Evolutionary conservation across 805 yeast species (phyloP).

Genomic region (Cyberlindnera misumaiensis): DNA sequence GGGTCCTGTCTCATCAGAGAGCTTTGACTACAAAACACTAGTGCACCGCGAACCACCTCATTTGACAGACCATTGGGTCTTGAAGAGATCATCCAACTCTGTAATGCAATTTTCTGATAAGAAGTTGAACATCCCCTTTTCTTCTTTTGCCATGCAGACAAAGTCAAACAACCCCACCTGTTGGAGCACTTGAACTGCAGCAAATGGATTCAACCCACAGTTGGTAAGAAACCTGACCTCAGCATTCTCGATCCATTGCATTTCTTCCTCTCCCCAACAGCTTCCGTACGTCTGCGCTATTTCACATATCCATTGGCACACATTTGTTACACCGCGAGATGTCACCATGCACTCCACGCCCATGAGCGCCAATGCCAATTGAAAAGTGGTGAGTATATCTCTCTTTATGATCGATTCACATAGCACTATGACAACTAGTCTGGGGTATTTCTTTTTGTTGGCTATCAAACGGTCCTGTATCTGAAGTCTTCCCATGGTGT

Average conservation of each 20-base stretch:
- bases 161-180: slow-evolving; percentile 5
- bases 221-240: slow-evolving; percentile 5
- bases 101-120: neutral
- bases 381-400: slow-evolving; percentile 10
- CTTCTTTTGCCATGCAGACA: slow-evolving; percentile 2
- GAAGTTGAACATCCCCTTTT: slow-evolving; percentile 1
- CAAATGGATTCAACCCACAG: slow-evolving; percentile 16
- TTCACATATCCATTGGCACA: slow-evolving; percentile 6
- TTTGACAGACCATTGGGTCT: slow-evolving; percentile 7
- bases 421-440: slow-evolving; percentile 7
- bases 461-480: slow-evolving; percentile 2
- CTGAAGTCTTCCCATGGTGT: slow-evolving; percentile 6
- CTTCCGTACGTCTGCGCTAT: neutral
- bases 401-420: neutral
- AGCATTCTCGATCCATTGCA: slow-evolving; percentile 1
- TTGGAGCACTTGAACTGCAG: slow-evolving; percentile 5
- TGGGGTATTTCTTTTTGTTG: neutral
- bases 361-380: slow-evolving; percentile 11
- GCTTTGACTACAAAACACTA: too few relatives aligned
- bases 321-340: neutral
- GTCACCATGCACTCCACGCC: slow-evolving; percentile 3
- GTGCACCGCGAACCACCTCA: too few relatives aligned
- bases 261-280: neutral
- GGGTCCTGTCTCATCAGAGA: too few relatives aligned
- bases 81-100: slow-evolving; percentile 2